Evolutionary conservation across 257 asterid species (phyloP).

Genomic region (Nicotiana noctiflora): DNA sequence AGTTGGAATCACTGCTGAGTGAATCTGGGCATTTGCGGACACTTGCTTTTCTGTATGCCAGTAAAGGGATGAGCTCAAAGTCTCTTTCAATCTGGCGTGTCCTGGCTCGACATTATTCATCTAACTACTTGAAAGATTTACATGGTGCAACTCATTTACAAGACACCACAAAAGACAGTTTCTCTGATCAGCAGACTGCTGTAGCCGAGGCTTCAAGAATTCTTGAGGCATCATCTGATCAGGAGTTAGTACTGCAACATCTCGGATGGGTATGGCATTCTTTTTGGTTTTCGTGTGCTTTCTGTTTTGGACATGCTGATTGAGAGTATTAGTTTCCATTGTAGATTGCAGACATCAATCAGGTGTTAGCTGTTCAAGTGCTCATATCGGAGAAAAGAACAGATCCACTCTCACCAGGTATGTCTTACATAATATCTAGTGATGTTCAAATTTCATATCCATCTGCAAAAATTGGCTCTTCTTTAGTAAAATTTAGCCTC

Average conservation of each 20-base stretch:
- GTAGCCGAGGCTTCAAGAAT: constrained; percentile 78
- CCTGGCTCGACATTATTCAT: constrained; percentile 62
- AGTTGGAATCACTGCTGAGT: constrained; percentile 75
- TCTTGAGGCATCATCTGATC: constrained; percentile 83
- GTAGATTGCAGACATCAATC: constrained; percentile 85
- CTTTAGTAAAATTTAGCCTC: no score
- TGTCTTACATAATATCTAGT: constrained; percentile 12
- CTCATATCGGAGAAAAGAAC: constrained; percentile 73
- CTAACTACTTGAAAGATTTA: constrained; percentile 34
- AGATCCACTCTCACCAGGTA: constrained; percentile 71
- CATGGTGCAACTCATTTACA: constrained; percentile 39
- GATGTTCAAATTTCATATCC: background rate
- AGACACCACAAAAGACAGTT: constrained; percentile 28
- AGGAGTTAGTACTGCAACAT: constrained; percentile 81
- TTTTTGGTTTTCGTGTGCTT: background rate
- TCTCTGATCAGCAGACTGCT: constrained; percentile 48
- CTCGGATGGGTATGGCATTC: constrained; percentile 78
- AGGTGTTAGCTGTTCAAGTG: constrained; percentile 75
- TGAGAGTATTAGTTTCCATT: constrained; percentile 11
- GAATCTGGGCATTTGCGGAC: constrained; percentile 92
- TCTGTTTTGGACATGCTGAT: background rate
- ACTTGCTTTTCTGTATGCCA: constrained; percentile 87
- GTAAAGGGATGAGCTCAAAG: constrained; percentile 85
- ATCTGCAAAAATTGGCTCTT: background rate
- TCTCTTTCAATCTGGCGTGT: constrained; percentile 88